These are phyloP conservation scores for Mallotus repandus DNA, from an alignment of 441 rosid genomes.

Conservation along the genomic window DNA sequence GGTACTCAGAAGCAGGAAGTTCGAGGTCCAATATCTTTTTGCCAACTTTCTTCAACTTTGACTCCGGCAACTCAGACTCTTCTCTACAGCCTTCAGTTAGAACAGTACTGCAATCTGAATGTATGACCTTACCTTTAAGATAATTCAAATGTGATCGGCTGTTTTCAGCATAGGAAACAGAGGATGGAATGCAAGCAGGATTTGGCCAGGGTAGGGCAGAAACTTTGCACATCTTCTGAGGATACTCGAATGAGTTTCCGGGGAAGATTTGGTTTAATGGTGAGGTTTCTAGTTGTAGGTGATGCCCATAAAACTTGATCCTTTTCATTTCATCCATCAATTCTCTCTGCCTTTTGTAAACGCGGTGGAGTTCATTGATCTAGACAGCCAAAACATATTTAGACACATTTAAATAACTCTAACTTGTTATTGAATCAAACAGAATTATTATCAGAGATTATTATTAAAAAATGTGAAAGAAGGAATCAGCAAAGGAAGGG, in stretches of 20 bases:
- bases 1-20: slow-evolving; percentile 49
- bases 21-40: slow-evolving; percentile 61
- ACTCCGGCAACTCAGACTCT: slow-evolving; percentile 30
- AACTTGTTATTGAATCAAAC: not conserved
- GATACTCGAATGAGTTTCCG: slow-evolving; percentile 18
- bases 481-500: not conserved
- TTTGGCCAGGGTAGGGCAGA: slow-evolving; percentile 25
- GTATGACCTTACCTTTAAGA: slow-evolving; percentile 20
- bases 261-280: slow-evolving; percentile 29
- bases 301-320: slow-evolving; percentile 24
- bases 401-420: slow-evolving; percentile 11
- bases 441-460: slow-evolving; percentile 9
- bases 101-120: slow-evolving; percentile 19
- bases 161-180: slow-evolving; percentile 29
- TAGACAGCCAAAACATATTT: slow-evolving; percentile 29
- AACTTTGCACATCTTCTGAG: slow-evolving; percentile 14
- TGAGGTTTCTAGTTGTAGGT: slow-evolving; percentile 19
- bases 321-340: slow-evolving; percentile 55
- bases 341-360: slow-evolving; percentile 58
- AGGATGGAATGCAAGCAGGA: slow-evolving; percentile 26
- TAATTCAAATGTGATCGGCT: slow-evolving; percentile 18
- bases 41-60: slow-evolving; percentile 41
- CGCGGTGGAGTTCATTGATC: slow-evolving; percentile 67
- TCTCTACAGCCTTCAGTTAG: slow-evolving; percentile 21
- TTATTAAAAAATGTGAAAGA: not conserved